These are phyloP conservation scores for Sungouiozyma ichnusensis DNA, from an alignment of 805 yeast genomes.

Conservation along the genomic window DNA sequence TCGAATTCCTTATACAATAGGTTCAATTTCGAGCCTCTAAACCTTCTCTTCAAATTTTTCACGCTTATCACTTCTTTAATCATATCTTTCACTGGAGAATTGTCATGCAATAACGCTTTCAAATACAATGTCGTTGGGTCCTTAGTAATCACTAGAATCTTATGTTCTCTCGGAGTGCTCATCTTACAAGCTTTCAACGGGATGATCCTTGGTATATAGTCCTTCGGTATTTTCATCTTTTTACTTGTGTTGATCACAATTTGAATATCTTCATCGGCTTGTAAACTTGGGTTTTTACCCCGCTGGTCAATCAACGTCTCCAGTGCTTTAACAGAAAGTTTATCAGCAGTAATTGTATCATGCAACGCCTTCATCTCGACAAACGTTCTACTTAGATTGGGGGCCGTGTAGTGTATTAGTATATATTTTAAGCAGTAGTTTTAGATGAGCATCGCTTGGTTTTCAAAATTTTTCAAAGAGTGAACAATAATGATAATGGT, in stretches of 20 bases:
- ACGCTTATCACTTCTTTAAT: slow-evolving; percentile 54
- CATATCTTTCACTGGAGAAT: slow-evolving; percentile 44
- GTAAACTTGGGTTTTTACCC: slow-evolving; percentile 22
- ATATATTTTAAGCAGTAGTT: too few species aligned
- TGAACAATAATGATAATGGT: too few species aligned
- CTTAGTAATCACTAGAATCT: slow-evolving; percentile 56
- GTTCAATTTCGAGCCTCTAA: slow-evolving; percentile 35
- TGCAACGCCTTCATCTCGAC: not conserved
- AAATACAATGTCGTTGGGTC: slow-evolving; percentile 58
- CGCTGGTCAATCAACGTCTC: slow-evolving; percentile 20
- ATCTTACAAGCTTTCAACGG: slow-evolving; percentile 44
- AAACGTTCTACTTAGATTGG: too few species aligned
- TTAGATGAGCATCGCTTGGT: not conserved
- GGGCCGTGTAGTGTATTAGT: too few species aligned
- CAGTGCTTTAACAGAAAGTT: slow-evolving; percentile 14
- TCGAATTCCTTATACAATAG: slow-evolving; percentile 53
- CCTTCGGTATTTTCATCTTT: slow-evolving; percentile 36
- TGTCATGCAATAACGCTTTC: slow-evolving; percentile 37
- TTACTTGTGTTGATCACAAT: slow-evolving; percentile 40
- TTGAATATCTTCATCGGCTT: slow-evolving; percentile 21
- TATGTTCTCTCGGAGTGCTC: slow-evolving; percentile 37
- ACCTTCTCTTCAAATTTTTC: slow-evolving; percentile 41
- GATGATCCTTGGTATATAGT: slow-evolving; percentile 46
- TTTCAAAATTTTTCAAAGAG: not conserved
- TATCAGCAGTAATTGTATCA: slow-evolving; percentile 4